A percentile compares a stretch with the other conserved stretches of the same genome.
These are phyloP conservation scores for Echeveria elegans DNA, from an alignment of 164 flowering plant species.

Conservation along the genomic window DNA sequence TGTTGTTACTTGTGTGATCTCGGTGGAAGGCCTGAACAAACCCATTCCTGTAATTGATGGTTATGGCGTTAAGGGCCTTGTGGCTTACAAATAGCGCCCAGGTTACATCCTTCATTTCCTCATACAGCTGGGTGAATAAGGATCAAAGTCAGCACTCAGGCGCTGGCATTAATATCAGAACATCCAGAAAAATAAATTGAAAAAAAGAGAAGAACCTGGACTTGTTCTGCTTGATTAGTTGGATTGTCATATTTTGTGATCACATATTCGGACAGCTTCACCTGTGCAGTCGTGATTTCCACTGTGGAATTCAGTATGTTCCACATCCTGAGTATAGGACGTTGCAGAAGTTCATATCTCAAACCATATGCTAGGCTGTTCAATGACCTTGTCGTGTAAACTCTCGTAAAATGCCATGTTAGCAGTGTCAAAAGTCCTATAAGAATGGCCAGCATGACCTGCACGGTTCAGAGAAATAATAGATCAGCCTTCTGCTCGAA, in stretches of 20 bases:
- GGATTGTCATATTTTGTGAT: conserved; percentile 52
- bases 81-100: conserved; percentile 93
- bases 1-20: conserved; percentile 70
- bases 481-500: neutral
- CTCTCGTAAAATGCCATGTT: conserved; percentile 92
- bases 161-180: neutral
- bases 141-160: neutral
- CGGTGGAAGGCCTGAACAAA: conserved; percentile 96
- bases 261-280: conserved; percentile 83
- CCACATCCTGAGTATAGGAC: conserved; percentile 93
- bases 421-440: conserved; percentile 83
- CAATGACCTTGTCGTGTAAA: conserved; percentile 71
- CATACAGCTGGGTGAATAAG: conserved; percentile 49
- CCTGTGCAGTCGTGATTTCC: conserved; percentile 84
- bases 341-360: conserved; percentile 84
- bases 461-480: conserved; percentile 25
- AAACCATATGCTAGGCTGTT: conserved; percentile 81
- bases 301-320: conserved; percentile 80
- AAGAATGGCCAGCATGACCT: conserved; percentile 93
- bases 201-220: conserved; percentile 43
- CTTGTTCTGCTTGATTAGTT: conserved; percentile 45
- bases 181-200: neutral
- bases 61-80: conserved; percentile 80
- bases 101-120: conserved; percentile 71
- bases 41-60: conserved; percentile 78